These are phyloP conservation scores for Mycena citricolor DNA, from an alignment of 1,284 basidiomycete genomes.

Conservation along the genomic window DNA sequence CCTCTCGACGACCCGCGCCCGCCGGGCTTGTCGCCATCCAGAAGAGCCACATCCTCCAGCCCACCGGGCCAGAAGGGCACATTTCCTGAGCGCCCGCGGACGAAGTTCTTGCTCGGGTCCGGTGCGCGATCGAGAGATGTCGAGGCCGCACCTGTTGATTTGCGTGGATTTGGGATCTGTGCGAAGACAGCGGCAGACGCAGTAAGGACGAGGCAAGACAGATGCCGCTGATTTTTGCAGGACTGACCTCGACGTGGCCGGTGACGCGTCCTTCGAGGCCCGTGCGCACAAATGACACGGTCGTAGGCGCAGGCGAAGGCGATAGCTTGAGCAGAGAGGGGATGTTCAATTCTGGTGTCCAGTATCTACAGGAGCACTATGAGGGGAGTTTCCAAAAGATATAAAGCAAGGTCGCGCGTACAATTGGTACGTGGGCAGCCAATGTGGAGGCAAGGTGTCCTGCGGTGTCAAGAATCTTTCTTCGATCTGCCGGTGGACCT, in stretches of 20 bases:
- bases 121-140: conserved; percentile 85
- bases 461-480: conserved; percentile 66
- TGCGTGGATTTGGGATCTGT: conserved; percentile 53
- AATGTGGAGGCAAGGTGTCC: conserved; percentile 60
- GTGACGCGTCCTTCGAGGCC: conserved; percentile 81
- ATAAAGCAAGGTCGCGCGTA: conserved; percentile 36
- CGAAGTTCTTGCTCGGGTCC: conserved; percentile 76
- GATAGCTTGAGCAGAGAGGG: conserved; percentile 61
- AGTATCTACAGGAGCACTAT: conserved; percentile 51
- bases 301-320: conserved; percentile 78
- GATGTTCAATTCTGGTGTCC: conserved; percentile 61
- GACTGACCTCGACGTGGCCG: conserved; percentile 72
- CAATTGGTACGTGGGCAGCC: conserved; percentile 77
- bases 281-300: conserved; percentile 71
- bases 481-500: conserved; percentile 67
- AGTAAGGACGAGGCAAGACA: conserved; percentile 1
- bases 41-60: conserved; percentile 57
- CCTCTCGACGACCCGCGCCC: conserved; percentile 40
- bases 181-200: conserved; percentile 1
- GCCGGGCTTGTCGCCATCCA: conserved; percentile 32
- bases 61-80: conserved; percentile 94
- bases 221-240: conserved; percentile 6
- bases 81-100: conserved; percentile 89
- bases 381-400: conserved; percentile 27
- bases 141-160: conserved; percentile 66